These are phyloP conservation scores for Trametes cubensis DNA, from an alignment of 768 basidiomycete genomes.

Conservation along the genomic window DNA sequence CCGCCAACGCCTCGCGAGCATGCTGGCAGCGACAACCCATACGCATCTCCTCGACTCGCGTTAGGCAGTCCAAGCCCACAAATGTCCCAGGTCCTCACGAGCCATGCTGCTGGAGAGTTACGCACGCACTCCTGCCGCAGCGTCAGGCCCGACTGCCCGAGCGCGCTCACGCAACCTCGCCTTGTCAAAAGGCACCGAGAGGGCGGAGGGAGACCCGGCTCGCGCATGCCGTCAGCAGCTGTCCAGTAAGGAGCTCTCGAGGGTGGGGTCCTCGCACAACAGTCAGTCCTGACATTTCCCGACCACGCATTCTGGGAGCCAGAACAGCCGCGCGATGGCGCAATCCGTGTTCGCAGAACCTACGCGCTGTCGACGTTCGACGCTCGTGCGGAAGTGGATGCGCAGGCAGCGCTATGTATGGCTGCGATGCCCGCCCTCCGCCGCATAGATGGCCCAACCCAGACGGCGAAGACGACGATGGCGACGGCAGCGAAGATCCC, in stretches of 20 bases:
- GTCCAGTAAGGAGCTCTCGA: constrained; percentile 6
- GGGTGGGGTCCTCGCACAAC: not conserved
- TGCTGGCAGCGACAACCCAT: not conserved
- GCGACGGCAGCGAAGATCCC: constrained; percentile 7
- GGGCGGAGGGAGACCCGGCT: constrained; percentile 11
- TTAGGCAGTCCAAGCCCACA: not conserved
- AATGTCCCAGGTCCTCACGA: not conserved
- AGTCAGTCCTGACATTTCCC: constrained; percentile 1
- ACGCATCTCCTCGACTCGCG: not conserved
- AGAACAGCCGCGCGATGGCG: constrained; percentile 17
- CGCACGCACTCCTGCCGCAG: constrained; percentile 1
- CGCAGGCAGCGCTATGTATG: too few species aligned
- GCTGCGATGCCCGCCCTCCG: constrained; percentile 3
- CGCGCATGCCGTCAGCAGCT: constrained; percentile 17
- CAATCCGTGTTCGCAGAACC: not conserved
- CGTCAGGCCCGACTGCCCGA: constrained; percentile 10
- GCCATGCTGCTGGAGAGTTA: not conserved
- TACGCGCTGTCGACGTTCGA: too few species aligned
- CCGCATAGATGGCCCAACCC: not conserved
- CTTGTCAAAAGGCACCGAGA: constrained; percentile 15
- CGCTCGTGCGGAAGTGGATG: too few species aligned
- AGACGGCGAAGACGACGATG: not conserved
- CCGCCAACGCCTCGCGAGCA: not conserved
- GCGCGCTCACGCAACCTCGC: not conserved
- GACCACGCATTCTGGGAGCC: not conserved